Evolutionary conservation across 495 filamentous ascomycete species (phyloP).

Genomic region (Podospora bellae-mahoneyi): DNA sequence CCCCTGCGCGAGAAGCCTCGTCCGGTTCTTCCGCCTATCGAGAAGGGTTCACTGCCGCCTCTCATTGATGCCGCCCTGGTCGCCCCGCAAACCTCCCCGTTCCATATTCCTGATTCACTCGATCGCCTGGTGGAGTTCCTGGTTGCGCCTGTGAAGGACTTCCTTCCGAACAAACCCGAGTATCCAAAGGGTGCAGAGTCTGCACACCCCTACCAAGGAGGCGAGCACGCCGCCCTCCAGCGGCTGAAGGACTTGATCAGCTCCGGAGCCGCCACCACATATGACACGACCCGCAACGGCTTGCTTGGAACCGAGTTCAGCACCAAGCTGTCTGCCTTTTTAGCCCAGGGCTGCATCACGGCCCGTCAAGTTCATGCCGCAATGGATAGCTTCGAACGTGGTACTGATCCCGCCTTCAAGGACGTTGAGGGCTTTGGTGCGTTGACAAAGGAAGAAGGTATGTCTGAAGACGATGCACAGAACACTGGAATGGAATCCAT

Average conservation of each 20-base stretch:
- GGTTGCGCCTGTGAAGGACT: constrained; percentile 46
- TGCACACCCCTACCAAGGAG: constrained; percentile 65
- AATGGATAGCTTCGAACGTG: constrained; percentile 61
- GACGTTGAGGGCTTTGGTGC: constrained; percentile 49
- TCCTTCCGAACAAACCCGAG: constrained; percentile 37
- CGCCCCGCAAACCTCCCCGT: constrained; percentile 55
- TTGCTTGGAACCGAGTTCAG: constrained; percentile 63
- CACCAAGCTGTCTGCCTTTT: constrained; percentile 66
- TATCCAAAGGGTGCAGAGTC: constrained; percentile 48
- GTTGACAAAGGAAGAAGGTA: constrained; percentile 37
- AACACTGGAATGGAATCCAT: constrained; percentile 64
- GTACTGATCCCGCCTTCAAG: constrained; percentile 38
- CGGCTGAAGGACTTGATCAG: constrained; percentile 57
- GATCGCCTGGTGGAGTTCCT: constrained; percentile 50
- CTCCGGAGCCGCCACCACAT: constrained; percentile 53
- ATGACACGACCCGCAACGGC: constrained; percentile 67
- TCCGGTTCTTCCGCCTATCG: constrained; percentile 42
- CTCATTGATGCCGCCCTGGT: constrained; percentile 45
- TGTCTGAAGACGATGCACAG: constrained; percentile 31
- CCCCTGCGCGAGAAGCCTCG: constrained; percentile 60
- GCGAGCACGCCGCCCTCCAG: constrained; percentile 52
- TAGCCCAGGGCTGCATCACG: constrained; percentile 64
- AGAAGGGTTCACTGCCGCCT: constrained; percentile 47
- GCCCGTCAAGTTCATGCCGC: constrained; percentile 62
- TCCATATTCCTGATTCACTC: constrained; percentile 54